phyloP scores from a whole-genome alignment of 805 yeast species.

The Metschnikowia dekortorum region DNA sequence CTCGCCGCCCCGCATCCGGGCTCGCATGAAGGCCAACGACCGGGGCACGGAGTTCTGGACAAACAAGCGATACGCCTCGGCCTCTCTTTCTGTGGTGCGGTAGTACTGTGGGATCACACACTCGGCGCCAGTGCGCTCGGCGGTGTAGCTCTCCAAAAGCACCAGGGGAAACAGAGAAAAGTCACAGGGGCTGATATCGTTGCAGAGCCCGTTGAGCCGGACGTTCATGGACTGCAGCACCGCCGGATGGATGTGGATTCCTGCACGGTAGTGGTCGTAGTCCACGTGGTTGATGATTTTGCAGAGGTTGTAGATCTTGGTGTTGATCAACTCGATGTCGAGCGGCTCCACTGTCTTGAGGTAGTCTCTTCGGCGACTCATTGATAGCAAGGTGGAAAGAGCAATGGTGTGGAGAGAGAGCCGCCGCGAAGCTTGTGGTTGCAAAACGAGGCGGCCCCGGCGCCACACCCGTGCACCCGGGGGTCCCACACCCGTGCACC shows the following conservation, averaged over 20 bases:
- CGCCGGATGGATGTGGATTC: conserved; percentile 2
- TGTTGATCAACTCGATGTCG: conserved; percentile 10
- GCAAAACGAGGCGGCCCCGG: not conserved
- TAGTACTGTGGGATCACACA: conserved; percentile 11
- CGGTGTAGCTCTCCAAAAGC: conserved; percentile 6
- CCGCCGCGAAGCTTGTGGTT: not conserved
- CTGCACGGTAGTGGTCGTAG: conserved; percentile 13
- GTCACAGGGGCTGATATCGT: conserved; percentile 12
- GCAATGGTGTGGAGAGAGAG: not conserved
- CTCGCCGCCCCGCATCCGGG: not conserved
- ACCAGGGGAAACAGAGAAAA: conserved; percentile 8
- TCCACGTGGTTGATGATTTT: conserved; percentile 5
- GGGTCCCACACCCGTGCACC: not conserved
- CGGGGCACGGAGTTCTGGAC: not conserved
- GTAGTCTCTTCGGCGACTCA: conserved; percentile 8
- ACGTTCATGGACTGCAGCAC: not conserved
- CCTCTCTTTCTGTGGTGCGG: conserved; percentile 7
- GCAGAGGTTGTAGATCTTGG: conserved; percentile 8
- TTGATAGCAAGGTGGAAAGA: conserved; percentile 5
- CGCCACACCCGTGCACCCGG: not conserved
- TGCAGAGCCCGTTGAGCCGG: conserved; percentile 4
- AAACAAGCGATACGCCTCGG: conserved; percentile 1
- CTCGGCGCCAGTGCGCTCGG: conserved; percentile 5
- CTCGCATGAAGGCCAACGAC: not conserved
- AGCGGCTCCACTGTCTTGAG: conserved; percentile 6